Conservation (phyloP, 1,139 yeast genomes). For the Sugiyamaella pinicola region DNA sequence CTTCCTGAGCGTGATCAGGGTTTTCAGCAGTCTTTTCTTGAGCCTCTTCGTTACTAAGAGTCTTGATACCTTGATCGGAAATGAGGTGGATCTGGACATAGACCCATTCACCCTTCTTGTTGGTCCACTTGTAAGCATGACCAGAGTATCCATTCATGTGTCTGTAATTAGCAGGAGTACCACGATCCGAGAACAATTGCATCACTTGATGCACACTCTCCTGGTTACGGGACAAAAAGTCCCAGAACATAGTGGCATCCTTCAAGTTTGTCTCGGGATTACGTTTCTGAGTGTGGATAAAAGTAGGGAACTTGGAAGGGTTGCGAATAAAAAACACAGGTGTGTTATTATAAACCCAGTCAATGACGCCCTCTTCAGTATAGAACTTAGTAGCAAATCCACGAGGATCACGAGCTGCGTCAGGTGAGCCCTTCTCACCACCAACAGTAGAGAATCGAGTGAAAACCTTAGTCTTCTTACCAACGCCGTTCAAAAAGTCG, state of each 20-base stretch:
- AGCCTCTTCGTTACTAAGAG: constrained; percentile 59
- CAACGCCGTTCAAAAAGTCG: constrained; percentile 64
- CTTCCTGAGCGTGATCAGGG: constrained; percentile 65
- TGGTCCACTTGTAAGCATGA: constrained; percentile 72
- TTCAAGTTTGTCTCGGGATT: constrained; percentile 82
- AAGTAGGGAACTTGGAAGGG: constrained; percentile 85
- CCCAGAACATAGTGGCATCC: constrained; percentile 74
- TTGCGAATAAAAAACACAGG: constrained; percentile 86
- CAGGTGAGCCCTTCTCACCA: constrained; percentile 83
- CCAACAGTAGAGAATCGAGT: constrained; percentile 89
- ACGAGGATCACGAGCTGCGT: constrained; percentile 87
- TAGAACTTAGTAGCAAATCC: constrained; percentile 82
- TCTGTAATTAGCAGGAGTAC: constrained; percentile 67
- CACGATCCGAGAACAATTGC: constrained; percentile 69
- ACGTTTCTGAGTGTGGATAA: constrained; percentile 87
- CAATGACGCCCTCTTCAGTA: constrained; percentile 87
- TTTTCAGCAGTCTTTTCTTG: constrained; percentile 56
- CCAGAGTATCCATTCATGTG: constrained; percentile 77
- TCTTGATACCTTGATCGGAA: constrained; percentile 65
- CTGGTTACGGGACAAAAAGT: constrained; percentile 62
- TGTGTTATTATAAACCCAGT: constrained; percentile 87
- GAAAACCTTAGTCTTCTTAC: constrained; percentile 73
- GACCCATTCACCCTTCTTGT: constrained; percentile 61
- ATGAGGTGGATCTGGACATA: constrained; percentile 69
- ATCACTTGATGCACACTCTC: constrained; percentile 66